Conservation (phyloP, 306 rosid species). For the Cyclanthera cordifolia region DNA sequence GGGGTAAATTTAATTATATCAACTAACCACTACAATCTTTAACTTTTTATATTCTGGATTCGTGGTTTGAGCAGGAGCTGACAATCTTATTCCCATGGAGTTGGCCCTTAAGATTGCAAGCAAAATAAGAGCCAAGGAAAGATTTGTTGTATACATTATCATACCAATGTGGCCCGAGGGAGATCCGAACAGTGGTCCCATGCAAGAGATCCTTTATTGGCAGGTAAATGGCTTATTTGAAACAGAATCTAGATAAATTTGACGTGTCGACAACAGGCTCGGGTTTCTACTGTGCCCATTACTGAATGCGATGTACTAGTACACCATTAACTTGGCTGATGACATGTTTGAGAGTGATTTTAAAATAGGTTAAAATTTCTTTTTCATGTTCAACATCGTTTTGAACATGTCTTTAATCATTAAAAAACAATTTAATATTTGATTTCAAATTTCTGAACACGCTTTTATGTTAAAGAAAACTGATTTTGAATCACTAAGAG, state of each 20-base stretch:
- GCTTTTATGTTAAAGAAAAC: too few species aligned
- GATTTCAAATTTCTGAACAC: too few species aligned
- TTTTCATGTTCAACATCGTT: too few species aligned
- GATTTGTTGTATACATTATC: slow-evolving; percentile 74
- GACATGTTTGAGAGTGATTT: too few species aligned
- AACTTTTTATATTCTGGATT: slow-evolving; percentile 11
- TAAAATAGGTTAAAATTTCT: too few species aligned
- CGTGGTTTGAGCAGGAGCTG: slow-evolving; percentile 63
- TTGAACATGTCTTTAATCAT: too few species aligned
- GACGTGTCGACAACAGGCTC: not conserved
- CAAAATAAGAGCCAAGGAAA: slow-evolving; percentile 76
- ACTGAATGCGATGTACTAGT: not conserved
- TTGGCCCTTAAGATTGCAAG: slow-evolving; percentile 76
- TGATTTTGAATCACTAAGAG: too few species aligned
- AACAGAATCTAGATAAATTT: not conserved
- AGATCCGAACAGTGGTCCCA: slow-evolving; percentile 56
- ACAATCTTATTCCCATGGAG: slow-evolving; percentile 92
- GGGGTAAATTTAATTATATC: too few species aligned
- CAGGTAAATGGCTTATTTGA: slow-evolving; percentile 45
- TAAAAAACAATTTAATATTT: too few species aligned
- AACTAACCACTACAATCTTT: too few species aligned
- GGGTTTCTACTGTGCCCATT: not conserved
- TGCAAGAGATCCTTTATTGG: slow-evolving; percentile 98
- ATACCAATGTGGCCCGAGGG: slow-evolving; percentile 99
- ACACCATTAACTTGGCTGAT: not conserved